Evolutionary conservation across 106 monocot species (phyloP).

Genomic region (Iris macrosiphon): DNA sequence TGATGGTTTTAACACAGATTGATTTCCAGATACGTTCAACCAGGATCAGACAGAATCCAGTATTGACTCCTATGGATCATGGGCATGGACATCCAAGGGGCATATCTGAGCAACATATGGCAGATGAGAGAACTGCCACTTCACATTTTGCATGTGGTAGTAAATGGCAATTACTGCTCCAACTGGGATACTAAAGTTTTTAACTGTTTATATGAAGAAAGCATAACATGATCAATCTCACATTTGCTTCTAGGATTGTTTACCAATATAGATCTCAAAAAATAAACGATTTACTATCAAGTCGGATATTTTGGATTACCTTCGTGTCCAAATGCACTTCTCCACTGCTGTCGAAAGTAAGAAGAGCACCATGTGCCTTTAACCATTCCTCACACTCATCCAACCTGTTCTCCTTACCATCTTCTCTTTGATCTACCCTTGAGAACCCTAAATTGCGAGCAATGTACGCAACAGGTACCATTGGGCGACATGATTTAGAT

Average conservation of each 20-base stretch:
- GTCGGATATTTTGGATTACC: conserved; percentile 26
- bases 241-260: background rate
- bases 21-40: too few species aligned
- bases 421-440: conserved; percentile 5
- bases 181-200: too few species aligned
- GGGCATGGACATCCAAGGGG: too few species aligned
- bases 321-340: conserved; percentile 73
- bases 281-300: background rate
- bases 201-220: background rate
- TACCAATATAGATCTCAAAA: background rate
- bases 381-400: conserved; percentile 95
- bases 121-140: too few species aligned
- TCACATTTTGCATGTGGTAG: too few species aligned
- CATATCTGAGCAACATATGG: too few species aligned
- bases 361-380: conserved; percentile 74
- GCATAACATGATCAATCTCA: background rate
- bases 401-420: conserved; percentile 21
- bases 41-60: too few species aligned
- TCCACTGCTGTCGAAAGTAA: conserved; percentile 40
- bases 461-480: conserved; percentile 58
- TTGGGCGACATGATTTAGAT: conserved; percentile 83
- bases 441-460: conserved; percentile 67
- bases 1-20: too few species aligned
- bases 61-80: too few species aligned
- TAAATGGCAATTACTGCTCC: too few species aligned